These are phyloP conservation scores for Solanum tarijense DNA, from an alignment of 257 asterid species.

Conservation along the genomic window DNA sequence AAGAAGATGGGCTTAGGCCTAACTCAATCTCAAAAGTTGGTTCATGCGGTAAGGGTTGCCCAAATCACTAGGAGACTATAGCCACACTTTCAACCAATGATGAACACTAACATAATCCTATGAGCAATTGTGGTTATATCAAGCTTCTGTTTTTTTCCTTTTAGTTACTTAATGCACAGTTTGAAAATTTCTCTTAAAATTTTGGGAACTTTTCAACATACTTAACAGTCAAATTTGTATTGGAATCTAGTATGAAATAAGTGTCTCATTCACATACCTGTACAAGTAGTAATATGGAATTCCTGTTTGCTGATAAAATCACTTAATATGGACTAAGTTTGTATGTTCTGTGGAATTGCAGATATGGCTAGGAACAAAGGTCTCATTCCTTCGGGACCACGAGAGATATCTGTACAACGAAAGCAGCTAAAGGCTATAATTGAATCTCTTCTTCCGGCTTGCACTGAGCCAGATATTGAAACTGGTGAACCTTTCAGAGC, in stretches of 20 bases:
- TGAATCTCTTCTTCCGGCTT: constrained; percentile 94
- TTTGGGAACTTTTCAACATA: background rate
- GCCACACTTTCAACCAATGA: background rate
- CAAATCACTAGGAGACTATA: background rate
- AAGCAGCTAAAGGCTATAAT: constrained; percentile 86
- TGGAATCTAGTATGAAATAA: background rate
- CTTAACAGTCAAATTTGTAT: background rate
- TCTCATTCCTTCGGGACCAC: constrained; percentile 80
- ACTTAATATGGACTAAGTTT: background rate
- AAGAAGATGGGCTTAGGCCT: background rate
- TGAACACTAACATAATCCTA: background rate
- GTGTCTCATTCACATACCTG: background rate
- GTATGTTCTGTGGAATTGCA: constrained; percentile 13
- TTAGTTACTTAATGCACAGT: background rate
- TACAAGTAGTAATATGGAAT: background rate
- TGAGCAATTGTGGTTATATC: background rate
- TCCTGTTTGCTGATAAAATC: background rate
- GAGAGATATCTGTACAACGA: constrained; percentile 73
- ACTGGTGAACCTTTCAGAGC: constrained; percentile 83
- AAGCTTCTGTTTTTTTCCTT: background rate
- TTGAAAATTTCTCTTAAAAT: background rate
- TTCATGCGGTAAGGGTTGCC: background rate
- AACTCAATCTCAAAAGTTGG: background rate
- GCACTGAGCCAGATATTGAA: constrained; percentile 79
- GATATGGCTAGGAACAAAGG: constrained; percentile 99